A percentile compares a stretch with the other conserved stretches of the same genome.
Conservation (phyloP, 2,329 filamentous ascomycete genomes). For the Cladosporium oxysporum region DNA sequence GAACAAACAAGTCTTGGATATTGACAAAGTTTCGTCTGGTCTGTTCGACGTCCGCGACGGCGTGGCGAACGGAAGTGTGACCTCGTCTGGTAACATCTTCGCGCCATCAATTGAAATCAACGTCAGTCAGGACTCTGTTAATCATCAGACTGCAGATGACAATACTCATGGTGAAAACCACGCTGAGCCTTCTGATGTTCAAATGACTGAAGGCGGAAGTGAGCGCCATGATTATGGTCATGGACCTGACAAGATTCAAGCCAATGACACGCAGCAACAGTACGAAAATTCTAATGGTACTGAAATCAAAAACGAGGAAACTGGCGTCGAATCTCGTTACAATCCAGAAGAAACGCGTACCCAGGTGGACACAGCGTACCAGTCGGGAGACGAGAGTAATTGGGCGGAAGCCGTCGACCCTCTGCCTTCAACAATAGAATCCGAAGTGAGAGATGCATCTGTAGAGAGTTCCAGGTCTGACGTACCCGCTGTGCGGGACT, state of each 20-base stretch:
- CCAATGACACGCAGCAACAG: conserved; percentile 1
- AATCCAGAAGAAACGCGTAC: neutral
- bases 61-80: neutral
- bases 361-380: neutral
- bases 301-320: neutral
- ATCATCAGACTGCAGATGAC: neutral
- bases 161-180: neutral
- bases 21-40: neutral
- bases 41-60: neutral
- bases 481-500: conserved; percentile 20
- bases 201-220: neutral
- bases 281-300: conserved; percentile 5
- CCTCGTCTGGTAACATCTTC: conserved; percentile 3
- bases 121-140: conserved; percentile 11
- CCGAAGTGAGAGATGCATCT: conserved; percentile 19
- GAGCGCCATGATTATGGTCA: neutral
- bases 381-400: conserved; percentile 20
- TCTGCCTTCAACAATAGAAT: neutral
- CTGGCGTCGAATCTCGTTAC: neutral
- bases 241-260: conserved; percentile 2
- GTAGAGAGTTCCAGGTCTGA: conserved; percentile 22
- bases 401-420: conserved; percentile 19
- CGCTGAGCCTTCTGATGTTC: neutral
- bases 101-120: neutral
- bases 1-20: neutral